Percentiles rank a stretch among this genome's conserved stretches.
Conservation (phyloP, 371 early-diverging fungal species). For the Parasitella parasitica region DNA sequence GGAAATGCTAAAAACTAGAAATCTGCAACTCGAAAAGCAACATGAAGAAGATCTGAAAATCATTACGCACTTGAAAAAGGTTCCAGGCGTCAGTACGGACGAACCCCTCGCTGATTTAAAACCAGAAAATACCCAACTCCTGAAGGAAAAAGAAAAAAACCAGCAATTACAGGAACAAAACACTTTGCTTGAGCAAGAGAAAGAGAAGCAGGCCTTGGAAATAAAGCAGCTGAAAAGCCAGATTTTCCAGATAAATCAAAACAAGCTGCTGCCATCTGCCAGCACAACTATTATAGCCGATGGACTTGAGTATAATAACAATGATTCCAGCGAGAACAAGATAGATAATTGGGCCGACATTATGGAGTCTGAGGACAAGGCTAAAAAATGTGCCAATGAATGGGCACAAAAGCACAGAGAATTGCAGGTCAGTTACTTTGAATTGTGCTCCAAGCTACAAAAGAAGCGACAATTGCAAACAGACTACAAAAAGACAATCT, state of each 20-base stretch:
- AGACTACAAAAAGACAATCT: slow-evolving; percentile 3
- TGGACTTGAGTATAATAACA: no score
- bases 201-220: slow-evolving; percentile 3
- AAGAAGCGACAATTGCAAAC: not conserved
- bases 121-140: slow-evolving; percentile 21
- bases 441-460: slow-evolving; percentile 3
- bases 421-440: slow-evolving; percentile 7
- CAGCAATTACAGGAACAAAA: slow-evolving; percentile 8
- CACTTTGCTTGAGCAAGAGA: not conserved
- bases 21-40: slow-evolving; percentile 19
- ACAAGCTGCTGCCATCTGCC: not conserved
- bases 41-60: slow-evolving; percentile 10
- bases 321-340: slow-evolving; percentile 17
- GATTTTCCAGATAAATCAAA: not conserved
- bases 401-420: slow-evolving; percentile 20
- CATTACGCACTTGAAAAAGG: not conserved
- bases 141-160: slow-evolving; percentile 21
- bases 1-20: slow-evolving; percentile 18
- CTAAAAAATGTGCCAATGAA: slow-evolving; percentile 19
- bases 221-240: slow-evolving; percentile 2
- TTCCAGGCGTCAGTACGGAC: not conserved
- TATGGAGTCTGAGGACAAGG: slow-evolving; percentile 27
- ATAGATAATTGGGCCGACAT: slow-evolving; percentile 23
- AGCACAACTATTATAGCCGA: slow-evolving; percentile 3
- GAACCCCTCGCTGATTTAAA: not conserved